These are phyloP conservation scores for Colletotrichum navitas DNA, from an alignment of 2,329 filamentous ascomycete genomes.

Conservation along the genomic window DNA sequence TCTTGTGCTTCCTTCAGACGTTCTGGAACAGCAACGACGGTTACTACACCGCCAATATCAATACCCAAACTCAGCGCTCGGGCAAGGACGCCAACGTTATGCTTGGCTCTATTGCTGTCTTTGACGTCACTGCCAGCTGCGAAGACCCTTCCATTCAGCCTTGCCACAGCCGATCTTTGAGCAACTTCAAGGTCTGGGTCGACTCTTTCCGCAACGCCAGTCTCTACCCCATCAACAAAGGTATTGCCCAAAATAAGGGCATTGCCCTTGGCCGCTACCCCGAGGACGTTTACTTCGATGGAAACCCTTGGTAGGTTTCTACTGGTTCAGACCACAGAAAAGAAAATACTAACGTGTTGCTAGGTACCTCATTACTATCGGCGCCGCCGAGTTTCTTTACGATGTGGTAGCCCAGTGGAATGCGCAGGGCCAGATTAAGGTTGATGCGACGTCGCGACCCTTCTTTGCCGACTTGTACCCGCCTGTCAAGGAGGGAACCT, in stretches of 20 bases:
- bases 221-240: slow-evolving; percentile 65
- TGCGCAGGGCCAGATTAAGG: slow-evolving; percentile 58
- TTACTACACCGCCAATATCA: slow-evolving; percentile 67
- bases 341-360: not conserved
- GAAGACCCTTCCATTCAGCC: slow-evolving; percentile 69
- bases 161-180: slow-evolving; percentile 62
- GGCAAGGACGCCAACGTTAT: slow-evolving; percentile 70
- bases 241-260: slow-evolving; percentile 58
- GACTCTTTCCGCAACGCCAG: slow-evolving; percentile 64
- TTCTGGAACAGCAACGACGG: slow-evolving; percentile 68
- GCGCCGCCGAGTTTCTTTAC: slow-evolving; percentile 70
- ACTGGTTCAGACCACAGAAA: not conserved
- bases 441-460: slow-evolving; percentile 64
- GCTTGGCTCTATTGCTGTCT: slow-evolving; percentile 60
- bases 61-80: slow-evolving; percentile 58
- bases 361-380: slow-evolving; percentile 64
- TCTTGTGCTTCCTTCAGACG: slow-evolving; percentile 66
- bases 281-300: slow-evolving; percentile 67
- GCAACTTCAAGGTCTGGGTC: slow-evolving; percentile 68
- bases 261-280: slow-evolving; percentile 60
- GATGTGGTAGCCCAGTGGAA: slow-evolving; percentile 68
- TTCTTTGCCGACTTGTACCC: slow-evolving; percentile 68
- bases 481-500: slow-evolving; percentile 61
- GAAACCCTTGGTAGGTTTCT: slow-evolving; percentile 64
- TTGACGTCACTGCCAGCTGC: slow-evolving; percentile 64